Evolutionary conservation across 345 rosid species (phyloP).

Genomic region (Salix suchowensis): DNA sequence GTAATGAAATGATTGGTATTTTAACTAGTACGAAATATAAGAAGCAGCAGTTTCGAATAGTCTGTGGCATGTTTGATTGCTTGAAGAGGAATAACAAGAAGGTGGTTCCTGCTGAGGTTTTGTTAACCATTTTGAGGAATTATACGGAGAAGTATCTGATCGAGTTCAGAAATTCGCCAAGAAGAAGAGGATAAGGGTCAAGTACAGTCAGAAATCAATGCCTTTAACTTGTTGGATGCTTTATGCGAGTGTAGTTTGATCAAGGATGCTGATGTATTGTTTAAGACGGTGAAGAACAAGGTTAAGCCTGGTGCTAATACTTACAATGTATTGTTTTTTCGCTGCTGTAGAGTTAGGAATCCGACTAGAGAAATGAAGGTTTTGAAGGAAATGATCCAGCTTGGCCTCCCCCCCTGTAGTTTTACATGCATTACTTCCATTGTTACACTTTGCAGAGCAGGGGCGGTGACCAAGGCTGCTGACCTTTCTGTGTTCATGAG

Average conservation of each 20-base stretch:
- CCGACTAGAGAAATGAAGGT: slow-evolving; percentile 62
- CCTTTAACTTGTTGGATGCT: slow-evolving; percentile 80
- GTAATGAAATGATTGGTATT: slow-evolving; percentile 75
- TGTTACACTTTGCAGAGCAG: slow-evolving; percentile 71
- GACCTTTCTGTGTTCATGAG: slow-evolving; percentile 82
- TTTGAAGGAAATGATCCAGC: slow-evolving; percentile 77
- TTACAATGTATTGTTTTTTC: slow-evolving; percentile 72
- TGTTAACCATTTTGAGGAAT: slow-evolving; percentile 52
- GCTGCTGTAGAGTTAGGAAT: slow-evolving; percentile 85
- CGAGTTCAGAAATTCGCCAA: slow-evolving; percentile 78
- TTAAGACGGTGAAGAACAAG: slow-evolving; percentile 49
- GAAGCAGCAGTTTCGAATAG: slow-evolving; percentile 68
- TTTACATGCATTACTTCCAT: slow-evolving; percentile 84
- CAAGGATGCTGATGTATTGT: slow-evolving; percentile 57
- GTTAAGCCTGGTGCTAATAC: slow-evolving; percentile 66
- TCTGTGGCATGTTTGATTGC: slow-evolving; percentile 79
- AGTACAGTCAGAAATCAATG: slow-evolving; percentile 82
- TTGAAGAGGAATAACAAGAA: slow-evolving; percentile 61
- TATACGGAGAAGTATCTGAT: slow-evolving; percentile 74
- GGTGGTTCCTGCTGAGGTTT: slow-evolving; percentile 50
- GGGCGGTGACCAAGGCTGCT: slow-evolving; percentile 74
- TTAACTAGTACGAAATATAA: slow-evolving; percentile 79
- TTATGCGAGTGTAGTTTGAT: slow-evolving; percentile 79
- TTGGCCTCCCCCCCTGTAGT: slow-evolving; percentile 71
- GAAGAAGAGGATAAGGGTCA: slow-evolving; percentile 79